These are phyloP conservation scores for Pseudogymnoascus sp. DNA, from an alignment of 2,329 filamentous ascomycete genomes.

Conservation along the genomic window DNA sequence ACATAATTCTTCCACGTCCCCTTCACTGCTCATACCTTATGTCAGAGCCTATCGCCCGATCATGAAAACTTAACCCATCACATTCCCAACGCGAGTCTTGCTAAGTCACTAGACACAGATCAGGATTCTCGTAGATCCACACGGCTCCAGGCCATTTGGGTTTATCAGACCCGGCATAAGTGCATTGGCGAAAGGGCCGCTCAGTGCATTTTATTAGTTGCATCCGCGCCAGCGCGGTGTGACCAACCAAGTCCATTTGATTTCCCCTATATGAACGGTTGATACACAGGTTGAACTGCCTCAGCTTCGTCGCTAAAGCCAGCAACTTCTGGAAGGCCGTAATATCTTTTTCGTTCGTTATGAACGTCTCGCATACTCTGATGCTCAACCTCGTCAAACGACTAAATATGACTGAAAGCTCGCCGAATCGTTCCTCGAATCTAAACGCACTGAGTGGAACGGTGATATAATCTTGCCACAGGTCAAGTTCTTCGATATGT, in stretches of 20 bases:
- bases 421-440: background rate
- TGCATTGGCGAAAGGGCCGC: background rate
- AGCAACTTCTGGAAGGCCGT: background rate
- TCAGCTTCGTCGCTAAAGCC: background rate
- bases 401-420: background rate
- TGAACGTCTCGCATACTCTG: background rate
- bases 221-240: background rate
- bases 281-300: background rate
- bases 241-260: background rate
- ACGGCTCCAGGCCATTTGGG: background rate
- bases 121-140: background rate
- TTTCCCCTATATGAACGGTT: background rate
- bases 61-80: background rate
- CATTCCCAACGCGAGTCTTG: background rate
- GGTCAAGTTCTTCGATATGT: background rate
- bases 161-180: background rate
- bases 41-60: background rate
- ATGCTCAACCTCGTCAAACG: background rate
- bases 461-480: background rate
- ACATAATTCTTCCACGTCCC: no score
- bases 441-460: background rate
- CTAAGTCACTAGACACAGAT: background rate
- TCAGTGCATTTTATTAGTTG: background rate
- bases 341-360: background rate
- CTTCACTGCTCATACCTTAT: background rate